A percentile compares a stretch with the other conserved stretches of the same genome.
Evolutionary conservation across 1,284 basidiomycete species (phyloP).

Genomic region (Ceratobasidium sp.): DNA sequence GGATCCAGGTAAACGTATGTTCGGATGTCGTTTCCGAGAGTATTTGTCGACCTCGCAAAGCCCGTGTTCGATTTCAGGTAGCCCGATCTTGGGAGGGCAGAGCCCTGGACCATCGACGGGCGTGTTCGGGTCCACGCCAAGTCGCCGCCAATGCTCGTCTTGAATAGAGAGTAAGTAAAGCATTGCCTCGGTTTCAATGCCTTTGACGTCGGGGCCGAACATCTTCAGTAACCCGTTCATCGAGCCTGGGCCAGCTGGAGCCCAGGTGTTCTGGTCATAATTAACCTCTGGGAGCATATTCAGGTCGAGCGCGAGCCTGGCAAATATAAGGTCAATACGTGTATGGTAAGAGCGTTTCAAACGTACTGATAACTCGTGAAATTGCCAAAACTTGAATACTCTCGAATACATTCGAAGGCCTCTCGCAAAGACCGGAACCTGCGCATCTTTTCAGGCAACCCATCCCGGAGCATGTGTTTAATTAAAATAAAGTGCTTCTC

Average conservation of each 20-base stretch:
- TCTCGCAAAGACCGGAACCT: conserved; percentile 65
- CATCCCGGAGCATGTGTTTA: conserved; percentile 67
- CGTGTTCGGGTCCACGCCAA: conserved; percentile 59
- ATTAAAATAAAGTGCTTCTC: conserved; percentile 70
- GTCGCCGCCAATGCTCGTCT: conserved; percentile 64
- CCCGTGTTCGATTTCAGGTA: conserved; percentile 71
- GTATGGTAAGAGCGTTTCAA: neutral
- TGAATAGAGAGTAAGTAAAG: conserved; percentile 70
- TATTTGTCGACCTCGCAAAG: conserved; percentile 79
- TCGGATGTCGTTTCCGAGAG: conserved; percentile 62
- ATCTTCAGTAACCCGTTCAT: conserved; percentile 68
- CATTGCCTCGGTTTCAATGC: conserved; percentile 65
- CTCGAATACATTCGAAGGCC: conserved; percentile 67
- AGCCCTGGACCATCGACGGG: conserved; percentile 55
- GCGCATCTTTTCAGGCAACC: conserved; percentile 61
- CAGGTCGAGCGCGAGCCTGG: conserved; percentile 61
- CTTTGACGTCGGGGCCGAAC: conserved; percentile 61
- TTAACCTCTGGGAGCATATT: conserved; percentile 64
- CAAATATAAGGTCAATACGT: neutral
- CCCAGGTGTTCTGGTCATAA: conserved; percentile 72
- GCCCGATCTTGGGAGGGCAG: conserved; percentile 51
- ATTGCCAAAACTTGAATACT: conserved; percentile 71
- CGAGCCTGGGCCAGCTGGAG: conserved; percentile 71
- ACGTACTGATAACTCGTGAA: conserved; percentile 65
- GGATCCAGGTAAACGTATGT: conserved; percentile 50